These are phyloP conservation scores for Aeschynomene evenia DNA, from an alignment of 306 rosid species.

Conservation along the genomic window DNA sequence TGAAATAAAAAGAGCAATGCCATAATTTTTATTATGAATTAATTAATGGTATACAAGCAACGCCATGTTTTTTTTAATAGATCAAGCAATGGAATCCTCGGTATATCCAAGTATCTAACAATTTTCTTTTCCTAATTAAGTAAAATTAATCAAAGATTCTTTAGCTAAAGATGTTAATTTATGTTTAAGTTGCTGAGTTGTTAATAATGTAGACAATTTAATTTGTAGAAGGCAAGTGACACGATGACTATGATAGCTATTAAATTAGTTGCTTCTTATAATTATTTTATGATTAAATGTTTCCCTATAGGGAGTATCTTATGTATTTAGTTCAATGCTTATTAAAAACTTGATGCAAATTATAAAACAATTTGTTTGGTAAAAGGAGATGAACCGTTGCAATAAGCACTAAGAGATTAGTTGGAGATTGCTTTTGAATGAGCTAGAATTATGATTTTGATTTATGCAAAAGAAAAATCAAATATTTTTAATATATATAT, in stretches of 20 bases:
- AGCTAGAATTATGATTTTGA: neutral
- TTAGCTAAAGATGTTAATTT: neutral
- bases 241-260: slow-evolving; percentile 6
- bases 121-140: neutral
- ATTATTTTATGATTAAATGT: slow-evolving; percentile 24
- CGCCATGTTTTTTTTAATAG: too few species aligned
- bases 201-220: slow-evolving; percentile 15
- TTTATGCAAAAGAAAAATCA: neutral
- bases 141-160: neutral
- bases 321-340: neutral
- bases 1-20: too few species aligned
- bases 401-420: slow-evolving; percentile 31
- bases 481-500: neutral
- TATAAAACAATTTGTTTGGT: slow-evolving; percentile 44
- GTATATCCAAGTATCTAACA: neutral
- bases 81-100: neutral
- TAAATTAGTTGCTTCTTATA: slow-evolving; percentile 26
- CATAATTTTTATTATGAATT: too few species aligned
- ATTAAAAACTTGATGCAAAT: neutral
- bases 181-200: neutral
- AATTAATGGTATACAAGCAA: too few species aligned
- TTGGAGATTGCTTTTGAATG: slow-evolving; percentile 24
- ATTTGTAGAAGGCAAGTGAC: slow-evolving; percentile 4
- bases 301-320: slow-evolving; percentile 24
- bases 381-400: slow-evolving; percentile 51